Evolutionary conservation across 2,329 filamentous ascomycete species (phyloP).

Genomic region (Cordyceps cicadae): DNA sequence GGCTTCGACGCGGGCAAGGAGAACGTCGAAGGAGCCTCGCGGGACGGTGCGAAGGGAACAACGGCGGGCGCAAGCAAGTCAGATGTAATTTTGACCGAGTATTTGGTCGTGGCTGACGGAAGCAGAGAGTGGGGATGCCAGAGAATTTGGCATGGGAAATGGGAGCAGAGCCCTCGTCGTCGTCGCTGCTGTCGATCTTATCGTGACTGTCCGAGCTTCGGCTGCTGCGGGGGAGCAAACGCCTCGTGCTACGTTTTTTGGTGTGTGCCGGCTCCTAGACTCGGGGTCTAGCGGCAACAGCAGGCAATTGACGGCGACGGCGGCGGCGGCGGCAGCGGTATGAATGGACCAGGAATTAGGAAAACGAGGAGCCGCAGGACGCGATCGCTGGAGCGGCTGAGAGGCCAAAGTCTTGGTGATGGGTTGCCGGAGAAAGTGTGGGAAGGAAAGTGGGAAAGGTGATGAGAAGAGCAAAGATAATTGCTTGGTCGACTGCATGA

Average conservation of each 20-base stretch:
- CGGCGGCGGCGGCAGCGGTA: not conserved
- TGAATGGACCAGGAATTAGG: not conserved
- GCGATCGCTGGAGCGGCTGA: not conserved
- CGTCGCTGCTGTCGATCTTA: not conserved
- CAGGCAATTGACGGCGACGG: conserved; percentile 34
- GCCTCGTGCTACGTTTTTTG: conserved; percentile 6
- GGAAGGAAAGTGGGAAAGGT: conserved; percentile 13
- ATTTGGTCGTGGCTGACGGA: not conserved
- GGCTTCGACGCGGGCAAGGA: conserved; percentile 11
- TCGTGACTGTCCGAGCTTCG: conserved; percentile 4
- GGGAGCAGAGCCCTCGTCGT: not conserved
- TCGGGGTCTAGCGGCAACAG: conserved; percentile 41
- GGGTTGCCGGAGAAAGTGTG: not conserved
- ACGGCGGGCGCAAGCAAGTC: not conserved
- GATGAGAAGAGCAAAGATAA: conserved; percentile 14
- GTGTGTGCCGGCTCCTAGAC: conserved; percentile 33
- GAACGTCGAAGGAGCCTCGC: conserved; percentile 14
- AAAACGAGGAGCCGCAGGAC: not conserved
- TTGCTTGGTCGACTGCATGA: conserved; percentile 10
- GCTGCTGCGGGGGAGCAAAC: conserved; percentile 8
- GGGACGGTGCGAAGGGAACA: conserved; percentile 7
- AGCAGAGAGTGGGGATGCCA: not conserved
- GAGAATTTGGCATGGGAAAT: not conserved
- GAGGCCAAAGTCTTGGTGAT: conserved; percentile 10
- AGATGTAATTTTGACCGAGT: not conserved